phyloP scores from a whole-genome alignment of 2,329 filamentous ascomycete species.

The Coleophoma crateriformis region DNA sequence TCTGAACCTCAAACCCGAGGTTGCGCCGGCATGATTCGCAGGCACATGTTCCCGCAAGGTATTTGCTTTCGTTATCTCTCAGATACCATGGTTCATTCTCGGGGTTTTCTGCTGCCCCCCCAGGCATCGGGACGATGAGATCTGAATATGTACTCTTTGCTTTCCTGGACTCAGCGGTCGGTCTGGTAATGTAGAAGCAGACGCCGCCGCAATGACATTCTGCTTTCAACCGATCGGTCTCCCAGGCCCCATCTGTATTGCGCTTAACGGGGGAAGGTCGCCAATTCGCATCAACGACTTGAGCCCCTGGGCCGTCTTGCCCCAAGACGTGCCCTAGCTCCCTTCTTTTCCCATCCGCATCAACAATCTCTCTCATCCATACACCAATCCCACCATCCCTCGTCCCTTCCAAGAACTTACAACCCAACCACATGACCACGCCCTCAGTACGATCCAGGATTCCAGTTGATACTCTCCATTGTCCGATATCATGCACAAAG shows the following conservation, averaged over 20 bases:
- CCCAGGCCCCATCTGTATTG: background rate
- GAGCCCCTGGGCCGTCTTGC: conserved; percentile 5
- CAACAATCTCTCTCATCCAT: conserved; percentile 28
- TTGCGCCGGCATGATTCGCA: conserved; percentile 57
- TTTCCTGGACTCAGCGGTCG: conserved; percentile 37
- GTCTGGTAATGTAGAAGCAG: conserved; percentile 50
- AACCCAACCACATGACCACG: conserved; percentile 17
- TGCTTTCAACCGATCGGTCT: conserved; percentile 29
- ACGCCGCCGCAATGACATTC: conserved; percentile 51
- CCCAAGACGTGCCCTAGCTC: conserved; percentile 8
- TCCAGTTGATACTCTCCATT: conserved; percentile 28
- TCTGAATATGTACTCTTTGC: conserved; percentile 47
- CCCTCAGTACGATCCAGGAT: conserved; percentile 24
- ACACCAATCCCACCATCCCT: conserved; percentile 43
- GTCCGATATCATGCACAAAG: conserved; percentile 13
- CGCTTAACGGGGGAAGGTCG: background rate
- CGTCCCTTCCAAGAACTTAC: conserved; percentile 35
- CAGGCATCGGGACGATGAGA: conserved; percentile 42
- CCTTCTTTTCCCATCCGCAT: conserved; percentile 6
- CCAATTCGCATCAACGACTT: background rate
- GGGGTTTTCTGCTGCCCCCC: conserved; percentile 33
- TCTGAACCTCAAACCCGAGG: conserved; percentile 57
- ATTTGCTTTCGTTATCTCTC: conserved; percentile 34
- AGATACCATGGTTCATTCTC: conserved; percentile 16
- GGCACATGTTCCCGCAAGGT: conserved; percentile 53